These are phyloP conservation scores for Yamadazyma olivae DNA, from an alignment of 805 yeast genomes.

Conservation along the genomic window DNA sequence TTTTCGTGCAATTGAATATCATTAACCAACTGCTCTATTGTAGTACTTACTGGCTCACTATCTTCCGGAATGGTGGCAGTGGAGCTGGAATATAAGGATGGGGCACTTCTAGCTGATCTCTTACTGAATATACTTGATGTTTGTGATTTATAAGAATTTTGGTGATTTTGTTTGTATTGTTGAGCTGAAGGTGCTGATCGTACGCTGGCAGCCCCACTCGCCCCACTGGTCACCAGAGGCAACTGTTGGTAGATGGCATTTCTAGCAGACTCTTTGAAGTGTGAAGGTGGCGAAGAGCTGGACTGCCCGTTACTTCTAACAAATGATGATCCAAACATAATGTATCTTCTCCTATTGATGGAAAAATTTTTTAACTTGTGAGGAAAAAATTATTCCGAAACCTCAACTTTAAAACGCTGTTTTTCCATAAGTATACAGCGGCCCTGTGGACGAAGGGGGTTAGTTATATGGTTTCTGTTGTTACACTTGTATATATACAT, in stretches of 20 bases:
- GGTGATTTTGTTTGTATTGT: slow-evolving; percentile 13
- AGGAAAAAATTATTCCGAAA: slow-evolving; percentile 3
- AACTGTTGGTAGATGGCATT: slow-evolving; percentile 43
- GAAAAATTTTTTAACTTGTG: background rate
- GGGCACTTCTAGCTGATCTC: slow-evolving; percentile 41
- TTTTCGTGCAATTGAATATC: slow-evolving; percentile 37
- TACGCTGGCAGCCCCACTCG: slow-evolving; percentile 28
- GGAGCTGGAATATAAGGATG: slow-evolving; percentile 37
- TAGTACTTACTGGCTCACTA: slow-evolving; percentile 37
- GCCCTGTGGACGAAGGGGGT: too few species aligned
- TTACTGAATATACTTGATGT: slow-evolving; percentile 38
- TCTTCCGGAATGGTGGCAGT: slow-evolving; percentile 47
- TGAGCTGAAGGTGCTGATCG: slow-evolving; percentile 40
- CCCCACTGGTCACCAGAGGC: slow-evolving; percentile 22
- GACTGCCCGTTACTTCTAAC: slow-evolving; percentile 20
- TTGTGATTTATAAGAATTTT: slow-evolving; percentile 27
- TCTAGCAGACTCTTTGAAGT: slow-evolving; percentile 41
- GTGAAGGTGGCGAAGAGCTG: slow-evolving; percentile 31
- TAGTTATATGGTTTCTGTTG: too few species aligned
- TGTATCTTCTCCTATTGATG: background rate
- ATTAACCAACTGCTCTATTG: slow-evolving; percentile 42
- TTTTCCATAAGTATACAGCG: too few species aligned
- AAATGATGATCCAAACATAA: slow-evolving; percentile 31
- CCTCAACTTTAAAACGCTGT: too few species aligned
- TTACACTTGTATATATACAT: too few species aligned